Evolutionary conservation across 1,284 basidiomycete genomes (phyloP).

Genomic region (Vanrija sp.): DNA sequence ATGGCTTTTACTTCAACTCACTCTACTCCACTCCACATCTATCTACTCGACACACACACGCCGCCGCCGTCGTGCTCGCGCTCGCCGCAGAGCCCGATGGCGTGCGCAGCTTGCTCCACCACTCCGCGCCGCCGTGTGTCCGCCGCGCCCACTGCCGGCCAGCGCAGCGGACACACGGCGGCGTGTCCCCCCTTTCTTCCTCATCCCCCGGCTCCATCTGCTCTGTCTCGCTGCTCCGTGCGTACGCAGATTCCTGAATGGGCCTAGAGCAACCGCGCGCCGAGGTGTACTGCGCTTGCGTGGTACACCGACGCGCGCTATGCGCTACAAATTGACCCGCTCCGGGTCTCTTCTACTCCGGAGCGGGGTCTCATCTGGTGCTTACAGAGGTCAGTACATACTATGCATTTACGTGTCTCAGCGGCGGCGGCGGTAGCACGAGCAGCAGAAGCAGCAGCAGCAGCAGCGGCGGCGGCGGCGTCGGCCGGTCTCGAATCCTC

Average conservation of each 20-base stretch:
- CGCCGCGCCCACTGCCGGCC: neutral
- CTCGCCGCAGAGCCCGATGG: no score
- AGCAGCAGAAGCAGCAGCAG: no score
- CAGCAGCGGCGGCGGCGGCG: no score
- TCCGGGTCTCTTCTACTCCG: conserved; percentile 15
- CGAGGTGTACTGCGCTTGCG: no score
- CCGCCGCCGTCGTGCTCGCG: no score
- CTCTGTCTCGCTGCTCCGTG: conserved; percentile 34
- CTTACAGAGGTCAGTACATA: conserved; percentile 5
- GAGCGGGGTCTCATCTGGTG: conserved; percentile 25
- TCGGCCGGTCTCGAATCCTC: no score
- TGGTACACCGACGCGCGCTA: neutral
- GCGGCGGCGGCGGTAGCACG: no score
- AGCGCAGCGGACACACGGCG: no score
- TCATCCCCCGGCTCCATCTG: conserved; percentile 36
- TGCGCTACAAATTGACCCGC: conserved; percentile 21
- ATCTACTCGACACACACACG: no score
- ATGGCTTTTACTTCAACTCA: no score
- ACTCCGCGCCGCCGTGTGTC: neutral
- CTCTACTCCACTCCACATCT: no score
- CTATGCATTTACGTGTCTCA: neutral
- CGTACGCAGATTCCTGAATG: conserved; percentile 44
- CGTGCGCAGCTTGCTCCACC: neutral
- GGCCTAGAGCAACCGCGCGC: conserved; percentile 32
- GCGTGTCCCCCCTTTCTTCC: neutral